Conservation (phyloP, 805 yeast species). For the Ogataea methanolica region DNA sequence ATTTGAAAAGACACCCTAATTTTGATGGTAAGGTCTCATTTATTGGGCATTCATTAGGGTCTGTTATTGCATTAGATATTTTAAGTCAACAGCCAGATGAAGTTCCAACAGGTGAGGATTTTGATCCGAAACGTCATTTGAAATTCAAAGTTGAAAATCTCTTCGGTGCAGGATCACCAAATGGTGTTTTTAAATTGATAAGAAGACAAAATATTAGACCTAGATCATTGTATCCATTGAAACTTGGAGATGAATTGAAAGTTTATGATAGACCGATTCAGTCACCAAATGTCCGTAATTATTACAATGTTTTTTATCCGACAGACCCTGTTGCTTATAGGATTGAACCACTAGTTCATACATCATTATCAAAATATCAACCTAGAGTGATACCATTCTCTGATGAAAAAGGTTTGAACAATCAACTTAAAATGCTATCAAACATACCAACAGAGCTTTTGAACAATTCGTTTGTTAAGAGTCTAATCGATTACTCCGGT, state of each 20-base stretch:
- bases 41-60: constrained; percentile 89
- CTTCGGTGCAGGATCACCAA: constrained; percentile 86
- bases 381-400: constrained; percentile 60
- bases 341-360: constrained; percentile 73
- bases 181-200: constrained; percentile 78
- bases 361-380: constrained; percentile 41
- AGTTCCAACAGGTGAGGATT: constrained; percentile 21
- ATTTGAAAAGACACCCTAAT: constrained; percentile 57
- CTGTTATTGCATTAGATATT: constrained; percentile 78
- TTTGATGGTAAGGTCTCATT: constrained; percentile 80
- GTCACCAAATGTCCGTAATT: constrained; percentile 56
- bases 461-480: constrained; percentile 24
- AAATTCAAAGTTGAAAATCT: constrained; percentile 69
- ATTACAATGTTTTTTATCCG: constrained; percentile 83
- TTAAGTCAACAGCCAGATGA: constrained; percentile 45
- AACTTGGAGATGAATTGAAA: constrained; percentile 2
- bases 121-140: constrained; percentile 37
- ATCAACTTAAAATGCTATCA: constrained; percentile 16
- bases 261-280: constrained; percentile 17
- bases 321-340: constrained; percentile 91
- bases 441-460: constrained; percentile 19
- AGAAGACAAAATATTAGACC: constrained; percentile 57
- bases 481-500: constrained; percentile 15
- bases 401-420: constrained; percentile 41
- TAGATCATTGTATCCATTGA: constrained; percentile 18